A percentile compares a stretch with the other conserved stretches of the same genome.
Evolutionary conservation across 225 moss, liverwort and hornwort genomes (phyloP).

Genomic region (Takakia lepidozioides): DNA sequence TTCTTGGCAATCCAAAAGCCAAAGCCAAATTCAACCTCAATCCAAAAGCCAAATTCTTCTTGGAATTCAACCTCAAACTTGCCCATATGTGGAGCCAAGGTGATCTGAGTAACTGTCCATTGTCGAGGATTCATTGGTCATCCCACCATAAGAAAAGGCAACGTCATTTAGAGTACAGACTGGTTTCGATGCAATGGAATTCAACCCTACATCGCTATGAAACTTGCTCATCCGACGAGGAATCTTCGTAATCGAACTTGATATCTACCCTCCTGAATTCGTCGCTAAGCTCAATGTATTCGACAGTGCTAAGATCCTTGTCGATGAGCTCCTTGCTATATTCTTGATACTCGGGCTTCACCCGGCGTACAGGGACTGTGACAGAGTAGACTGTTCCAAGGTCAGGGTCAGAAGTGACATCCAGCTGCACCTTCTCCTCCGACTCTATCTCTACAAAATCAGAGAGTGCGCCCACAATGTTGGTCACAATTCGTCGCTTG

Average conservation of each 20-base stretch:
- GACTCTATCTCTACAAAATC: conserved; percentile 97
- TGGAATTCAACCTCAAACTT: too few relatives aligned
- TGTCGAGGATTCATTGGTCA: too few relatives aligned
- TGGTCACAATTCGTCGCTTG: conserved; percentile 85
- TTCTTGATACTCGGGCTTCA: conserved; percentile 85
- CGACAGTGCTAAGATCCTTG: conserved; percentile 57
- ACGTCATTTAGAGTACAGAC: too few relatives aligned
- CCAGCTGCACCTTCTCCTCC: conserved; percentile 91
- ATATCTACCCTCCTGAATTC: conserved; percentile 49
- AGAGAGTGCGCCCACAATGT: conserved; percentile 88
- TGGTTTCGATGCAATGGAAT: too few relatives aligned
- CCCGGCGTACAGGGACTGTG: conserved; percentile 80
- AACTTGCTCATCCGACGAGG: too few relatives aligned
- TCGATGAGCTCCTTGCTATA: conserved; percentile 77
- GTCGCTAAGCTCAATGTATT: conserved; percentile 42
- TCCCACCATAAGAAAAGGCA: too few relatives aligned
- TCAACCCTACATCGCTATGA: too few relatives aligned
- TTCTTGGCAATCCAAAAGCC: too few relatives aligned
- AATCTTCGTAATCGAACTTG: conserved; percentile 44
- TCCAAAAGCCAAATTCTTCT: too few relatives aligned
- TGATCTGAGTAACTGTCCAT: too few relatives aligned
- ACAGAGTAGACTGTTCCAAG: conserved; percentile 95
- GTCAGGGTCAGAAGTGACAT: conserved; percentile 73
- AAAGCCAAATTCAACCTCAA: too few relatives aligned
- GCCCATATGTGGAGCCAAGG: too few relatives aligned